These are phyloP conservation scores for Diaporthe aspalathi DNA, from an alignment of 2,329 filamentous ascomycete genomes.

Conservation along the genomic window DNA sequence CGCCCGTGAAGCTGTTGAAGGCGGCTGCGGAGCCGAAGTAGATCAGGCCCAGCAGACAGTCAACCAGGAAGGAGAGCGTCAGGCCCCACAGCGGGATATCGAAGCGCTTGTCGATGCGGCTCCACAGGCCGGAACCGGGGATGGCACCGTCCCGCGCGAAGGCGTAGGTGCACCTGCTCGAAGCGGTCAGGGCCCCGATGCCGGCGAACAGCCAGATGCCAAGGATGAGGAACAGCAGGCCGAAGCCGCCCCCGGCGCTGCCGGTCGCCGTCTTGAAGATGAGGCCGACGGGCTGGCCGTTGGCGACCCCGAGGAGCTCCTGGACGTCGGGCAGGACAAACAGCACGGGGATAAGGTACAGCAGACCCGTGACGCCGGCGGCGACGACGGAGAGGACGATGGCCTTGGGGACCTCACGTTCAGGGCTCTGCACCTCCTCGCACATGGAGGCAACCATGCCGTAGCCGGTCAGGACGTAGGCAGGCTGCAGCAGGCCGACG, in stretches of 20 bases:
- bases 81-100: slow-evolving; percentile 79
- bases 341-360: slow-evolving; percentile 79
- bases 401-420: slow-evolving; percentile 76
- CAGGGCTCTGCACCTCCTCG: slow-evolving; percentile 77
- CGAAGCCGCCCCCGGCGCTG: slow-evolving; percentile 78
- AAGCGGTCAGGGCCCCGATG: slow-evolving; percentile 78
- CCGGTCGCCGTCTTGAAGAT: slow-evolving; percentile 82
- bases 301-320: slow-evolving; percentile 72
- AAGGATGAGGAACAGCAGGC: slow-evolving; percentile 79
- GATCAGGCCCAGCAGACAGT: slow-evolving; percentile 79
- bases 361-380: slow-evolving; percentile 72
- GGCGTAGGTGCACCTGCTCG: slow-evolving; percentile 79
- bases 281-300: slow-evolving; percentile 79
- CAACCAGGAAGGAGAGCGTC: slow-evolving; percentile 73
- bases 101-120: slow-evolving; percentile 71
- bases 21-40: slow-evolving; percentile 83
- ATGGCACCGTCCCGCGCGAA: slow-evolving; percentile 82
- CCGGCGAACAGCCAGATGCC: slow-evolving; percentile 83
- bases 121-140: slow-evolving; percentile 75
- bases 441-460: slow-evolving; percentile 80
- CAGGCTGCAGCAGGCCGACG: slow-evolving; percentile 75
- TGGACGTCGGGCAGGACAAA: slow-evolving; percentile 79
- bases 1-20: slow-evolving; percentile 83
- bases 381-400: slow-evolving; percentile 77
- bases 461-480: slow-evolving; percentile 72